Conservation (phyloP, 2,329 filamentous ascomycete genomes). For the Ophioceras dolichostomum region DNA sequence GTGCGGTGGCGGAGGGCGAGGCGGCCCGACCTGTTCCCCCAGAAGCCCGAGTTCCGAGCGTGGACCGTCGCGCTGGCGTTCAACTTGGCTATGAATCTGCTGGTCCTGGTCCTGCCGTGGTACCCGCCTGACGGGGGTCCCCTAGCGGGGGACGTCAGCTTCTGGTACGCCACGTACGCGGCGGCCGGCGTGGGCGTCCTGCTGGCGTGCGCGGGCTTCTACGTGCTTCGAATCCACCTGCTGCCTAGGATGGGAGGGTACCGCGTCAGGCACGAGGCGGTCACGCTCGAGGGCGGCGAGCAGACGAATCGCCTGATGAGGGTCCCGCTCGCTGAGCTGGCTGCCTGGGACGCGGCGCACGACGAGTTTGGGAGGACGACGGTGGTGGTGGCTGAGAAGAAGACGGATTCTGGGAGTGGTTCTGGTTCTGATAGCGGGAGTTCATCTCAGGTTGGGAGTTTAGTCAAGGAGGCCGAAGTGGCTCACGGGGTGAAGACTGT, state of each 20-base stretch:
- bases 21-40: slow-evolving; percentile 24
- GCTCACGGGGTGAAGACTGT: no score
- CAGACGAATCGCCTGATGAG: slow-evolving; percentile 33
- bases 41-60: slow-evolving; percentile 37
- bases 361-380: no score
- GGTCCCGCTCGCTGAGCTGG: slow-evolving; percentile 27
- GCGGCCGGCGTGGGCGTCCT: slow-evolving; percentile 51
- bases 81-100: slow-evolving; percentile 45
- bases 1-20: slow-evolving; percentile 41
- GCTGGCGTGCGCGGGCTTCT: slow-evolving; percentile 32
- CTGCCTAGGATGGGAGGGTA: slow-evolving; percentile 30
- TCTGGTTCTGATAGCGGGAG: no score
- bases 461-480: no score
- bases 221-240: slow-evolving; percentile 30
- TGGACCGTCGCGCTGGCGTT: slow-evolving; percentile 48
- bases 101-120: slow-evolving; percentile 59
- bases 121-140: slow-evolving; percentile 50
- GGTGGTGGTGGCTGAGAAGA: no score
- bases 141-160: slow-evolving; percentile 52
- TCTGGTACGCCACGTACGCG: slow-evolving; percentile 63
- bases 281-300: slow-evolving; percentile 28
- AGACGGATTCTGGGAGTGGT: no score
- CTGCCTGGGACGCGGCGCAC: slow-evolving; percentile 27
- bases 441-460: no score
- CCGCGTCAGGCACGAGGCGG: slow-evolving; percentile 31